Conservation (phyloP, 192 early-diverging fungal genomes). For the Kappamyces sp. region DNA sequence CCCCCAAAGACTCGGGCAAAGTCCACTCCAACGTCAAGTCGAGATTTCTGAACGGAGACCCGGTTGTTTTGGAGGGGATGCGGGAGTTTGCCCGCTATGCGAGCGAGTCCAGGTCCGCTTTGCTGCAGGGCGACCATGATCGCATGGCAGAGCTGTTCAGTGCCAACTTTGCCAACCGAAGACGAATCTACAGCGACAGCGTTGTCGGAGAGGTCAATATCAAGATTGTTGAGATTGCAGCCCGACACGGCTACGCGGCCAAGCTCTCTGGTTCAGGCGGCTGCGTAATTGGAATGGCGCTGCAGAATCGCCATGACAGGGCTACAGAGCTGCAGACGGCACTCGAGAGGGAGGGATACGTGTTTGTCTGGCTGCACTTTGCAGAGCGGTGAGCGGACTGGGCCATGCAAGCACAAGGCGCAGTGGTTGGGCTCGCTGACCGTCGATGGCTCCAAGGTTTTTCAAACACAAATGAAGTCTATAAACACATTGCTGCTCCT, state of each 20-base stretch:
- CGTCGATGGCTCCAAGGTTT: too few relatives aligned
- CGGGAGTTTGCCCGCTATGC: conserved; percentile 37
- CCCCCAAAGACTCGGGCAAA: conserved; percentile 49
- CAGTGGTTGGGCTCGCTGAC: too few relatives aligned
- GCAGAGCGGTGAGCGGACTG: not conserved
- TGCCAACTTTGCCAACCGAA: conserved; percentile 46
- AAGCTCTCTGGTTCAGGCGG: conserved; percentile 59
- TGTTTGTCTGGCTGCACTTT: conserved; percentile 21
- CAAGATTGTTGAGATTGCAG: conserved; percentile 43
- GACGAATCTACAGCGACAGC: conserved; percentile 43
- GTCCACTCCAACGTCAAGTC: conserved; percentile 50
- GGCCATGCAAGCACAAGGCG: not conserved
- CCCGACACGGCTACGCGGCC: conserved; percentile 37
- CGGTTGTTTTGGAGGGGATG: conserved; percentile 45
- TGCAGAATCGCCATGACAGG: conserved; percentile 18
- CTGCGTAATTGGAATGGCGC: conserved; percentile 45
- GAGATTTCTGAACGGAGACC: conserved; percentile 46
- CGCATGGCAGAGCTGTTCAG: conserved; percentile 48
- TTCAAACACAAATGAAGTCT: too few relatives aligned
- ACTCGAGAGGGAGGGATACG: conserved; percentile 37
- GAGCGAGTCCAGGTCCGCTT: conserved; percentile 23
- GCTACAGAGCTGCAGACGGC: conserved; percentile 17
- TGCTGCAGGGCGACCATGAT: conserved; percentile 21
- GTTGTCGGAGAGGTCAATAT: conserved; percentile 45
- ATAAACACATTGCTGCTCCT: too few relatives aligned